Evolutionary conservation across 1,284 basidiomycete genomes (phyloP), one percentile per base, ranked within the genome.

Genomic region (Peniophora sp.): DNA sequence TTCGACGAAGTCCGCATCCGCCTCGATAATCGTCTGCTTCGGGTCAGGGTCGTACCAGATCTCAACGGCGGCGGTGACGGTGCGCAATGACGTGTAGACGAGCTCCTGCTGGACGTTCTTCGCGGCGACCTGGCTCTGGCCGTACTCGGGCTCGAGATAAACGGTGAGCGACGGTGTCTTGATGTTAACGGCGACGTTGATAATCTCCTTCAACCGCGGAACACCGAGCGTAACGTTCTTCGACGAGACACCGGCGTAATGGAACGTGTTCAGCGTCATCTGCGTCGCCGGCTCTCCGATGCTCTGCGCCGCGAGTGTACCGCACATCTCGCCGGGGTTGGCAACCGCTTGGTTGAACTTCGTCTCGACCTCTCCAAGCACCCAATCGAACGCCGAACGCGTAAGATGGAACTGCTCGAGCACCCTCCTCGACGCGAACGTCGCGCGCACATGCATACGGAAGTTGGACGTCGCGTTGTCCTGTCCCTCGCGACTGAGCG

Each of bases 271-370:
- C 52, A 97, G 69, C 11, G 94, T 97, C 95, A 97, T 97, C 72
- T 98, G 95, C 2, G 97, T 99, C 2, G 97, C 97, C 0, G 97
- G 97, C 75, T 99, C 97, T 69, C 97, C 97, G 58, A 99, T 99
- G 3, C 94, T 97, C 70, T 99, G 97, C 0, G 97, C 97, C 35
- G 97, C 90, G 14, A 99, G 80, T 0, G 94, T 98, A 46, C 97
- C 97, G 60, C 97, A 99, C 97, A 99, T 99, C 71, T 99, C 97
- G 48, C 96, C 95, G 0, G 97, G 92, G 63, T 96, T 89, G 22
- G 81, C 93, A 2, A 97, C 64, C 1, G 95, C 91, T 60, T 85
- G 85, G 63, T 96, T 95, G 75, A 97, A 97, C 66, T 94, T 92
- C 34, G 89, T 78, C 67, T 99, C 94, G 48, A 99, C 83, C 69